Percentiles rank a stretch among this genome's conserved stretches.
phyloP scores from a whole-genome alignment of 2,329 filamentous ascomycete genomes.

The Zymoseptoria tritici region DNA sequence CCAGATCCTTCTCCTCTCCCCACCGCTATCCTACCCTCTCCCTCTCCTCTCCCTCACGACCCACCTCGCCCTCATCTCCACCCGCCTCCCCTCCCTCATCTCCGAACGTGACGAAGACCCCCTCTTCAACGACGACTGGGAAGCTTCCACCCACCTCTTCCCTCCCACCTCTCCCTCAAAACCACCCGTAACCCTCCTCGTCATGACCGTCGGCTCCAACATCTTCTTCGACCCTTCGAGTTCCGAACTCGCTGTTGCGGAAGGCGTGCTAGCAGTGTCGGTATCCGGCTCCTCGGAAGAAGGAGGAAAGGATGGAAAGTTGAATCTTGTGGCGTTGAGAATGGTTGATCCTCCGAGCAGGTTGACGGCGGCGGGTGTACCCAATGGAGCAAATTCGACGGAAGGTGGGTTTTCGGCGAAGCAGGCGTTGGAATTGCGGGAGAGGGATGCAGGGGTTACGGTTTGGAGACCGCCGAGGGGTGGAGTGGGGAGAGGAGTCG shows the following conservation, averaged over 20 bases:
- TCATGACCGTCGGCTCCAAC: constrained; percentile 77
- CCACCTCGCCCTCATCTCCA: constrained; percentile 84
- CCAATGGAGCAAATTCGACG: constrained; percentile 40
- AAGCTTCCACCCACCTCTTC: constrained; percentile 71
- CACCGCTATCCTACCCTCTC: constrained; percentile 83
- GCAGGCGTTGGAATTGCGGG: constrained; percentile 41
- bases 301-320: constrained; percentile 13
- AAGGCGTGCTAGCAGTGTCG: constrained; percentile 79
- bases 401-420: constrained; percentile 35
- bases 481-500: constrained; percentile 66
- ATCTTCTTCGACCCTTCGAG: constrained; percentile 88
- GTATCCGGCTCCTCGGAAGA: constrained; percentile 53
- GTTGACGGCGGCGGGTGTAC: constrained; percentile 42
- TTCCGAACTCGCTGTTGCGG: constrained; percentile 89
- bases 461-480: constrained; percentile 84
- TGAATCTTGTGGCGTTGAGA: constrained; percentile 37
- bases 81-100: constrained; percentile 73
- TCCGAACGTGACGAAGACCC: constrained; percentile 93
- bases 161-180: constrained; percentile 41
- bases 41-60: constrained; percentile 87
- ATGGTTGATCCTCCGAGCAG: constrained; percentile 45
- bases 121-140: constrained; percentile 97
- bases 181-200: constrained; percentile 83
- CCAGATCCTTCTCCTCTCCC: constrained; percentile 87
- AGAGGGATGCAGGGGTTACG: constrained; percentile 42